A percentile compares a stretch with the other conserved stretches of the same genome.
These are phyloP conservation scores for Pseudogymnoascus sp. DNA, from an alignment of 2,329 filamentous ascomycete genomes.

Conservation along the genomic window DNA sequence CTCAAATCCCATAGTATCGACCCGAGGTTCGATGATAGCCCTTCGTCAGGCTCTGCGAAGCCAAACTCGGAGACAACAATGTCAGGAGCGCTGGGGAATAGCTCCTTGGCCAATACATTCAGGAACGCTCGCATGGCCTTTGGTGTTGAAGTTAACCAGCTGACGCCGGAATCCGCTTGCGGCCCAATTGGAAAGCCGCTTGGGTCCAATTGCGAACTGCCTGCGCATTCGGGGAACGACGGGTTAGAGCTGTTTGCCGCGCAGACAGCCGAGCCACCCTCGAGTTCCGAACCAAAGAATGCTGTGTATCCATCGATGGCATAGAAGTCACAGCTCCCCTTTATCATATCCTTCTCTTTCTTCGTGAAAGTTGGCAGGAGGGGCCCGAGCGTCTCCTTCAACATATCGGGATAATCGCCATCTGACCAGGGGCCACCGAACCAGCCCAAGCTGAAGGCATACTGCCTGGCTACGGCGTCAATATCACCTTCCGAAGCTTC, in stretches of 20 bases:
- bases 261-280: slow-evolving; percentile 31
- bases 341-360: slow-evolving; percentile 33
- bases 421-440: slow-evolving; percentile 39
- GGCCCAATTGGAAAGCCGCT: slow-evolving; percentile 38
- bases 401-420: slow-evolving; percentile 32
- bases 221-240: slow-evolving; percentile 34
- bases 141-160: slow-evolving; percentile 35
- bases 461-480: slow-evolving; percentile 31
- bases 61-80: slow-evolving; percentile 35
- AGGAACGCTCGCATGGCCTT: slow-evolving; percentile 33
- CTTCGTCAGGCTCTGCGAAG: slow-evolving; percentile 34
- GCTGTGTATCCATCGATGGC: slow-evolving; percentile 31
- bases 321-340: slow-evolving; percentile 36
- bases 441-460: slow-evolving; percentile 35
- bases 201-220: slow-evolving; percentile 25
- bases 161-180: slow-evolving; percentile 32
- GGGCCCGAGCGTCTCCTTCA: slow-evolving; percentile 33
- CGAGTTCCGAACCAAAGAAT: slow-evolving; percentile 25
- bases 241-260: slow-evolving; percentile 32
- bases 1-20: slow-evolving; percentile 33
- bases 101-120: slow-evolving; percentile 32
- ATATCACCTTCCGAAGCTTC: slow-evolving; percentile 27
- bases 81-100: slow-evolving; percentile 34
- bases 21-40: slow-evolving; percentile 17
- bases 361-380: slow-evolving; percentile 30